A percentile compares a stretch with the other conserved stretches of the same genome.
Conservation (phyloP, 441 rosid species). For the Pelargonium fulgidum region DNA sequence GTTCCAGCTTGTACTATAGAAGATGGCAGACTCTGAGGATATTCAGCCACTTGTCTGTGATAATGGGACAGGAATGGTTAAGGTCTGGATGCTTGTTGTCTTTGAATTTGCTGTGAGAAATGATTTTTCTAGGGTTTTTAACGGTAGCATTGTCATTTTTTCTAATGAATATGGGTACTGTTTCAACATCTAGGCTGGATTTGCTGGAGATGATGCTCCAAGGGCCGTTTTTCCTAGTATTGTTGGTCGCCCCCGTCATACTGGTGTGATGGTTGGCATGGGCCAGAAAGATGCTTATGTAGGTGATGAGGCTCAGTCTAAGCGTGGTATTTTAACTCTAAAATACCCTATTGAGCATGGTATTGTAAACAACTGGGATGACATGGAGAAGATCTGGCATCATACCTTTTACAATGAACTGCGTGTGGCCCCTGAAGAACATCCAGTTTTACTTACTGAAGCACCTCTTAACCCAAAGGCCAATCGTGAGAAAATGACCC, state of each 20-base stretch:
- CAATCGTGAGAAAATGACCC: slow-evolving; percentile 59
- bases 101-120: too few relatives aligned
- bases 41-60: too few relatives aligned
- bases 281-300: slow-evolving; percentile 18
- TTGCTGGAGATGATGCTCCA: slow-evolving; percentile 73
- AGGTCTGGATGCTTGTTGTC: too few relatives aligned
- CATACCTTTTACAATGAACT: slow-evolving; percentile 55
- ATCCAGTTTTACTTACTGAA: slow-evolving; percentile 62
- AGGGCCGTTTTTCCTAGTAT: slow-evolving; percentile 67
- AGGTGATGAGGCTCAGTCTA: slow-evolving; percentile 32
- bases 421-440: slow-evolving; percentile 62
- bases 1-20: too few relatives aligned
- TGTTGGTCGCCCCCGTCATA: slow-evolving; percentile 51
- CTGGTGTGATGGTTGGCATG: slow-evolving; percentile 60
- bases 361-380: slow-evolving; percentile 31
- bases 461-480: slow-evolving; percentile 74
- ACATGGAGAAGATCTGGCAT: slow-evolving; percentile 36
- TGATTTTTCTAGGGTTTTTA: too few relatives aligned
- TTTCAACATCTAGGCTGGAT: slow-evolving; percentile 39
- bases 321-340: slow-evolving; percentile 17
- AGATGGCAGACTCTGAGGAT: too few relatives aligned
- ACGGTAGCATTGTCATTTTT: too few relatives aligned
- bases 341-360: slow-evolving; percentile 32
- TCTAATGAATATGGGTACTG: too few relatives aligned
- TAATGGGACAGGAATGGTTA: too few relatives aligned